Conservation (phyloP, 805 yeast species). For the Soucietia sequanensis region DNA sequence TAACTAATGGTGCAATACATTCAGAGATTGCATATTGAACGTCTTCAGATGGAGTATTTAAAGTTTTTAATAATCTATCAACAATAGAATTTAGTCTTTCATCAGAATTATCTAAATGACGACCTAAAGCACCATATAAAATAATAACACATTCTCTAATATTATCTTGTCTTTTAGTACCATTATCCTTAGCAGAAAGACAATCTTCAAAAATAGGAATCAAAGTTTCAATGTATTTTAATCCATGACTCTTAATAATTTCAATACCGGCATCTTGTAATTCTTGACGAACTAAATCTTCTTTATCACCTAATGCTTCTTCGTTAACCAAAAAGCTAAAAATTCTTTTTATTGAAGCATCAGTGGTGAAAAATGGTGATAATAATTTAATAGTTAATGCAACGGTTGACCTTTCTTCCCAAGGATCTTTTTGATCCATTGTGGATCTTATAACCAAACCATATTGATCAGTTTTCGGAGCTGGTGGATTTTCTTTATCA, state of each 20-base stretch:
- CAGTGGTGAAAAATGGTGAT: slow-evolving; percentile 44
- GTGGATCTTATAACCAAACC: slow-evolving; percentile 72
- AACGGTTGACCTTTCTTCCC: slow-evolving; percentile 84
- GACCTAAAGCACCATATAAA: slow-evolving; percentile 87
- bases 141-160: slow-evolving; percentile 81
- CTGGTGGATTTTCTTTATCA: slow-evolving; percentile 66
- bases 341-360: slow-evolving; percentile 46
- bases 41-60: slow-evolving; percentile 84
- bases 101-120: slow-evolving; percentile 71
- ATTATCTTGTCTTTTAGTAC: slow-evolving; percentile 51
- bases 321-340: slow-evolving; percentile 61
- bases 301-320: slow-evolving; percentile 73
- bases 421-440: slow-evolving; percentile 63
- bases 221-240: slow-evolving; percentile 62
- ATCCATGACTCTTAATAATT: slow-evolving; percentile 66
- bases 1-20: slow-evolving; percentile 81
- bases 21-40: slow-evolving; percentile 87
- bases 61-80: slow-evolving; percentile 66
- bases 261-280: slow-evolving; percentile 87
- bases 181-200: slow-evolving; percentile 49
- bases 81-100: slow-evolving; percentile 63
- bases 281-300: slow-evolving; percentile 71
- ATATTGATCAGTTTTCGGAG: slow-evolving; percentile 72
- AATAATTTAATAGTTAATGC: slow-evolving; percentile 65
- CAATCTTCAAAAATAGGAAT: slow-evolving; percentile 79